Evolutionary conservation across 2,329 filamentous ascomycete species (phyloP).

Genomic region (Paracorniculantispora psalliotae): DNA sequence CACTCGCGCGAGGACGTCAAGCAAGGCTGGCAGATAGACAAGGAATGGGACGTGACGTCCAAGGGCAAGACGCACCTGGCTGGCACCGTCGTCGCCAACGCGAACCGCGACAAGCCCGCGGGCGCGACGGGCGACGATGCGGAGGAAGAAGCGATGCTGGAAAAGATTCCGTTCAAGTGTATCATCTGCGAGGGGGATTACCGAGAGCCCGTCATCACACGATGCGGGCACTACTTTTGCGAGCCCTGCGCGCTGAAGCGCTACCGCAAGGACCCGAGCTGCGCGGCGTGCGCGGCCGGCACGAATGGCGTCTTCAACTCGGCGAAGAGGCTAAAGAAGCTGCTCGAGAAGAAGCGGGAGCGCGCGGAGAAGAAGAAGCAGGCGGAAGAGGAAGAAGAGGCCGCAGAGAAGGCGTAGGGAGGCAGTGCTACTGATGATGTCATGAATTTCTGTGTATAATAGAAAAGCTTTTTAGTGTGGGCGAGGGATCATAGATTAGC

Average conservation of each 20-base stretch:
- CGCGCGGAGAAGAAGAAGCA: constrained; percentile 54
- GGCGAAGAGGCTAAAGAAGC: constrained; percentile 74
- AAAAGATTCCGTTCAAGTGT: constrained; percentile 85
- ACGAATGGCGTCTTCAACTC: constrained; percentile 88
- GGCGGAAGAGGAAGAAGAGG: constrained; percentile 47
- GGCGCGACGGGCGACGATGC: constrained; percentile 38
- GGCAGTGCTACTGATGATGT: not conserved
- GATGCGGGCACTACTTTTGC: constrained; percentile 95
- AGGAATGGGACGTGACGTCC: constrained; percentile 83
- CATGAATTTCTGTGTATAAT: not conserved
- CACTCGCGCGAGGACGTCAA: constrained; percentile 76
- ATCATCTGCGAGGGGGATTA: constrained; percentile 80
- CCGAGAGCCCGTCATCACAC: constrained; percentile 75
- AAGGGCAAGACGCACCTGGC: constrained; percentile 61
- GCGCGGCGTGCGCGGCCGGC: constrained; percentile 77
- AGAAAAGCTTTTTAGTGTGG: not conserved
- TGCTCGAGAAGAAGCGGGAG: constrained; percentile 69
- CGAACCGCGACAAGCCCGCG: constrained; percentile 39
- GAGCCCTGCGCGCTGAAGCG: constrained; percentile 80
- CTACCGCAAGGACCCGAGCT: constrained; percentile 81
- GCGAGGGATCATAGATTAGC: not conserved
- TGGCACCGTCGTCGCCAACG: constrained; percentile 58
- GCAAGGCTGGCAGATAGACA: constrained; percentile 91
- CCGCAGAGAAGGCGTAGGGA: not conserved
- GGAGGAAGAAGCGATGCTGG: constrained; percentile 65